These are phyloP conservation scores for Pugionium dolabratum DNA, from an alignment of 345 rosid species.

Conservation along the genomic window DNA sequence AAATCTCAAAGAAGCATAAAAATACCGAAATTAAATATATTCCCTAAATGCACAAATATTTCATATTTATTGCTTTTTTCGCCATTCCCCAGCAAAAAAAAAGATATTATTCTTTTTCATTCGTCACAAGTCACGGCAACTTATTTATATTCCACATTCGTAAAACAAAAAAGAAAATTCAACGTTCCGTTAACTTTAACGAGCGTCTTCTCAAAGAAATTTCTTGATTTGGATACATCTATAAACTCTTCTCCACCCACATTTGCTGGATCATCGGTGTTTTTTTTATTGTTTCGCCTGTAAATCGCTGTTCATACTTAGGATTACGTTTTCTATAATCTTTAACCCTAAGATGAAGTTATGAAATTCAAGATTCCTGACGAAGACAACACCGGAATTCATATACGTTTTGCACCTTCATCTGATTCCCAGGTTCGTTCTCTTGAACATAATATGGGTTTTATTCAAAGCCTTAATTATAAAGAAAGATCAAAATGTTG, in stretches of 20 bases:
- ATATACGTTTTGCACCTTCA: constrained; percentile 15
- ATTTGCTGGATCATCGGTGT: constrained; percentile 27
- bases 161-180: constrained; percentile 27
- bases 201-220: constrained; percentile 7
- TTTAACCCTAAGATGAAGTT: constrained; percentile 4
- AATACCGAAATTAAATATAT: neutral
- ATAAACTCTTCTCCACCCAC: constrained; percentile 25
- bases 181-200: constrained; percentile 31
- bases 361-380: constrained; percentile 25
- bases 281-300: neutral
- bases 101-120: constrained; percentile 28
- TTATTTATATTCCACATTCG: constrained; percentile 18
- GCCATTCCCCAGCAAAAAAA: neutral
- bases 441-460: constrained; percentile 11
- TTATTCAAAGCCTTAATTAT: constrained; percentile 14
- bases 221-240: constrained; percentile 12
- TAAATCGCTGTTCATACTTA: neutral
- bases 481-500: constrained; percentile 14
- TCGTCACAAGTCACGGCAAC: constrained; percentile 35
- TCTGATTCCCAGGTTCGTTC: constrained; percentile 37
- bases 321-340: neutral
- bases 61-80: neutral
- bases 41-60: neutral
- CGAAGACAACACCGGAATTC: constrained; percentile 8
- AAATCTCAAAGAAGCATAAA: constrained; percentile 6